Base-by-base conservation (phyloP, 108 stramenopile species). In the Aurantiochytrium sp. region DNA sequence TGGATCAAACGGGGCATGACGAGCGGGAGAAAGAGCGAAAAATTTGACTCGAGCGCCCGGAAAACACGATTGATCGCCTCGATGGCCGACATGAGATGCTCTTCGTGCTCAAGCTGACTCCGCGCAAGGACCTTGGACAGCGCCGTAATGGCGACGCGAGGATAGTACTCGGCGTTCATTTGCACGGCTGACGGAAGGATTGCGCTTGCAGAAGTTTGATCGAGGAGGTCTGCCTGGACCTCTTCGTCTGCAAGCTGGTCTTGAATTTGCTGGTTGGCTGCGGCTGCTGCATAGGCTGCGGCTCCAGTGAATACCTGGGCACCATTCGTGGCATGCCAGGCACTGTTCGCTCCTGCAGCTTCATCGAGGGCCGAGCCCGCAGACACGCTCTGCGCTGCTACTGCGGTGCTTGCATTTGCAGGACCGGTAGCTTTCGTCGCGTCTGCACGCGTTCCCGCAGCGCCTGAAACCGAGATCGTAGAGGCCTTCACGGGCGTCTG, bases 41-140 rank as follows among this genome's bases (percentile, higher is more conserved):
- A 96, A 51, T 93, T 92, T 4, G 95, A 72, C 0, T 97, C 98
- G 19, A 99, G 94, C 44, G 95, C 93, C 72, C 96, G 93, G 91
- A 99, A 98, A 60, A 98, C 96, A 69, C 95, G 96, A 94, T 97
- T 97, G 47, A 98, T 95, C 21, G 94, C 93, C 90, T 98, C 97
- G 90, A 96, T 96, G 28, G 96, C 97, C 92, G 95, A 94, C 25
- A 93, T 93, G 92, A 98, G 99, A 88, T 98, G 97, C 58, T 93
- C 95, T 18, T 69, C 64, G 25, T 69, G 64, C 58, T 96, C 94
- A 5, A 98, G 89, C 8, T 96, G 94, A 16, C 95, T 91, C 90
- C 98, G 96, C 72, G 93, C 92, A 58, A 98, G 95, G 45, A 98
- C 96, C 47, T 94, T 88, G 93, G 96, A 95, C 87, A 99, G 89